Conservation (phyloP, 805 yeast genomes). For the Candida ponderosae region DNA sequence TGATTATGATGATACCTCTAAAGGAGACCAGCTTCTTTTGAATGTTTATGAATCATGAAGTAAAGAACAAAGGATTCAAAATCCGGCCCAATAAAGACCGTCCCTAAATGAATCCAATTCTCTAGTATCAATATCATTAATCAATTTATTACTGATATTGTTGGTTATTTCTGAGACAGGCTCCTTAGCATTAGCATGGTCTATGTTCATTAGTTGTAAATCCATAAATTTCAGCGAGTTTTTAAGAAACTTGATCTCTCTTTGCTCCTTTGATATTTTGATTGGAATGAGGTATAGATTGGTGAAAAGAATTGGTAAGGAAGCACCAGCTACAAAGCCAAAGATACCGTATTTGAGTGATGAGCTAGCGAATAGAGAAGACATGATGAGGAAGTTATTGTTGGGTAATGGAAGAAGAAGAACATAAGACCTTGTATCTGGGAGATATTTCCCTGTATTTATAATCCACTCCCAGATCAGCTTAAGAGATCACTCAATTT, state of each 20-base stretch:
- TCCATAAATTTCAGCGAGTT: conserved; percentile 14
- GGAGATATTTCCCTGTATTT: too few species aligned
- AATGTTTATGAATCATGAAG: too few species aligned
- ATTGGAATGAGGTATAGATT: conserved; percentile 13
- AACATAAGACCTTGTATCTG: too few species aligned
- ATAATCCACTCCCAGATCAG: too few species aligned
- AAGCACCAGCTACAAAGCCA: conserved; percentile 17
- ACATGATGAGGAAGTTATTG: too few species aligned
- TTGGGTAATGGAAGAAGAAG: too few species aligned
- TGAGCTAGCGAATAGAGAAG: conserved; percentile 3
- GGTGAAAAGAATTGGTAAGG: conserved; percentile 16
- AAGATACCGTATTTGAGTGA: conserved; percentile 13
- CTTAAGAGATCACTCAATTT: too few species aligned
- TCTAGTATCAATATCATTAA: background rate
- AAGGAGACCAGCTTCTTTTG: too few species aligned
- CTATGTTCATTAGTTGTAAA: conserved; percentile 12
- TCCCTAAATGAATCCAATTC: conserved; percentile 7
- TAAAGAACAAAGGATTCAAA: too few species aligned
- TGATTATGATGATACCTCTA: background rate
- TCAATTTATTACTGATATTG: too few species aligned
- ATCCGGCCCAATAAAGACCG: conserved; percentile 24
- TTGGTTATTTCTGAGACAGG: background rate
- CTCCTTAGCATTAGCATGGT: background rate
- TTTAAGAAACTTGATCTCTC: conserved; percentile 15
- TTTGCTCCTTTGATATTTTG: conserved; percentile 9